Evolutionary conservation across 2,329 filamentous ascomycete species (phyloP), one percentile per base, ranked within the genome.

Genomic region (Cercospora sp.): DNA sequence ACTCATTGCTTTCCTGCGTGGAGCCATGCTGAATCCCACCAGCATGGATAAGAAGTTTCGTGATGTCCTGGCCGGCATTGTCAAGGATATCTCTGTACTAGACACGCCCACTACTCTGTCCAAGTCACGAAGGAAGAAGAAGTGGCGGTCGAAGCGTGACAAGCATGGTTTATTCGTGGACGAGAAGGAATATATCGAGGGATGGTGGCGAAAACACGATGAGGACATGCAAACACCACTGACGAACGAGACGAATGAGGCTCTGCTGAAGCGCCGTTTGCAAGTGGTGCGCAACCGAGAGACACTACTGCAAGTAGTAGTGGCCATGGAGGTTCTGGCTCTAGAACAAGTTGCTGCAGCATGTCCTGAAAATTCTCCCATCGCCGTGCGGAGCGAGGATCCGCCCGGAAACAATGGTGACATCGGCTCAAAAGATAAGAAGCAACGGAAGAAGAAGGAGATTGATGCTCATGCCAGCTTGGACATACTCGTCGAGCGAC

Each of bases 21-120:
- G 71, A 10, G 45, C 74, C 6, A 72, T 78, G 7, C 64, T 76
- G 28, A 69, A 74, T n/a, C 70, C 74, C 3, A 83, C 87, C 5
- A 83, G 90, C 57, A 86, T 93, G 69, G 91, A 94, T 76, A 93
- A 91, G 76, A 95, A 94, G 76, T 94, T 92, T 74, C 86, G 88
- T n/a, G 89, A 91, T 64, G 88, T 88, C 2, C 78, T 94, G 26
- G 88, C 90, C 0, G 84, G 84, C 6, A 82, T 91, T 42, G 83
- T 92, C 59, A 86, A 89, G 75, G 87, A 87, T 36, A 81, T 85
- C 1, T 67, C 73, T 5, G 31, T 63, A 9, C 53, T 67, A 9
- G 69, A 68, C 7, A 66, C 71, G 16, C 69, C 71, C 7, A 68
- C 71, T 28, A 60, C 66, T 6, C 72, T 73, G 45, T 72, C 75